A percentile compares a stretch with the other conserved stretches of the same genome.
phyloP scores from a whole-genome alignment of 257 asterid species.

The Scutellaria barbata region DNA sequence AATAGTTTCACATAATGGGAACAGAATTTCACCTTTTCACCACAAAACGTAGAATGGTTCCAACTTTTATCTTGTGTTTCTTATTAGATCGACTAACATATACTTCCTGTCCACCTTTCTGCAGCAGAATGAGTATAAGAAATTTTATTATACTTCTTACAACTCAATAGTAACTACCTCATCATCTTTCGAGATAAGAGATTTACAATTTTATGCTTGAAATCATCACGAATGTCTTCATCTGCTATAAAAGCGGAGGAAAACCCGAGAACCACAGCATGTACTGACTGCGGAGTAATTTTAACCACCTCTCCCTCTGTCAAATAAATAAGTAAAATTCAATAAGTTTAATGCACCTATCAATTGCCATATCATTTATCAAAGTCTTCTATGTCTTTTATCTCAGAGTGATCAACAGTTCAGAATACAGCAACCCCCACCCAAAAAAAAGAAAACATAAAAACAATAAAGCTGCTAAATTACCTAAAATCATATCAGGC shows the following conservation, averaged over 20 bases:
- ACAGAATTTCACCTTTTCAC: slow-evolving; percentile 61
- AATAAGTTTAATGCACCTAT: not conserved
- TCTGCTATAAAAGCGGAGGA: slow-evolving; percentile 62
- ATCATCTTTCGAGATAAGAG: slow-evolving; percentile 24
- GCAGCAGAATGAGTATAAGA: slow-evolving; percentile 37
- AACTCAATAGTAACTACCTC: not conserved
- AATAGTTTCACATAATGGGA: not conserved
- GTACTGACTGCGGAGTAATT: slow-evolving; percentile 60
- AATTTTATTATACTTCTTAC: slow-evolving; percentile 13
- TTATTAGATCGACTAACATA: slow-evolving; percentile 56
- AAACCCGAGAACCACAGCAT: slow-evolving; percentile 79
- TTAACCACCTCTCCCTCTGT: slow-evolving; percentile 89
- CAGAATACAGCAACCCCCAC: not conserved
- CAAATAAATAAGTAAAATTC: not conserved
- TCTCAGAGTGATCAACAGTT: not conserved
- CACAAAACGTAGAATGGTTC: slow-evolving; percentile 64
- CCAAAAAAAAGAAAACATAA: too few relatives aligned
- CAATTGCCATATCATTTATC: slow-evolving; percentile 9
- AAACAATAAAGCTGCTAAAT: not conserved
- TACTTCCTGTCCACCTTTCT: slow-evolving; percentile 65
- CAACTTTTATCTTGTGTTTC: slow-evolving; percentile 71
- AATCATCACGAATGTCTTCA: slow-evolving; percentile 70
- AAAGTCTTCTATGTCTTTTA: not conserved
- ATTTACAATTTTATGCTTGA: slow-evolving; percentile 66
- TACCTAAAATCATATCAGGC: slow-evolving; percentile 74